Evolutionary conservation across 2,329 filamentous ascomycete species (phyloP), one percentile per base, ranked within the genome.

Genomic region (Colletotrichum tanaceti): DNA sequence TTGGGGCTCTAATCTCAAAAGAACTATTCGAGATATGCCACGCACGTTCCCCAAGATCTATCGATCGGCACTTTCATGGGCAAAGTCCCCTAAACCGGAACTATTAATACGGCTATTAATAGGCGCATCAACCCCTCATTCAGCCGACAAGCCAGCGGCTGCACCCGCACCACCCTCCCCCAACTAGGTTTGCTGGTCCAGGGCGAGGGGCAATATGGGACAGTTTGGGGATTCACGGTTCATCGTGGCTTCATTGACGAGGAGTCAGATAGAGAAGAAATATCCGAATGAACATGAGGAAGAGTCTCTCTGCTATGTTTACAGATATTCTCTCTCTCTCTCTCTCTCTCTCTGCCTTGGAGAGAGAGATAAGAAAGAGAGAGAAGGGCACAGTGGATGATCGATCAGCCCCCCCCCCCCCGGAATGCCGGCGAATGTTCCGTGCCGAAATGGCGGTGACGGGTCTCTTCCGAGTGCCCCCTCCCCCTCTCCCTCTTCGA

Each of bases 381-480:
- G n/a, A n/a, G n/a, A 53, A 53, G 55, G 24, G 43, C 46, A 28
- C 18, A n/a, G 44, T 18, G 39, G 50, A 38, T 61, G 62, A 66
- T 69, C 53, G 62, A 65, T 69, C 66, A 69, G 55, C 62, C 18
- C 49, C 28, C 61, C 61, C 49, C 62, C 18, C 49, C 28, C 61
- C 61, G 62, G 65, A 59, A 55, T 43, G 65, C 62, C 62, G 62
- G 62, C 55, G 47, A 66, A 65, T 65, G 57, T 65, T 65, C 66
- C 66, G 64, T 57, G 62, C 66, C 66, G 66, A 69, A 69, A 69
- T 65, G 63, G 66, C 66, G 66, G 66, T 69, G 66, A 69, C 66
- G 57, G 66, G 50, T 60, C 60, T 53, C 24, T 3, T 24, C 41
- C 52, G 28, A 32, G 28, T 32, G n/a, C n/a, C 28, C 28, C 28